phyloP scores from a whole-genome alignment of 495 filamentous ascomycete species.

The Aspergillus olivimuriae region DNA sequence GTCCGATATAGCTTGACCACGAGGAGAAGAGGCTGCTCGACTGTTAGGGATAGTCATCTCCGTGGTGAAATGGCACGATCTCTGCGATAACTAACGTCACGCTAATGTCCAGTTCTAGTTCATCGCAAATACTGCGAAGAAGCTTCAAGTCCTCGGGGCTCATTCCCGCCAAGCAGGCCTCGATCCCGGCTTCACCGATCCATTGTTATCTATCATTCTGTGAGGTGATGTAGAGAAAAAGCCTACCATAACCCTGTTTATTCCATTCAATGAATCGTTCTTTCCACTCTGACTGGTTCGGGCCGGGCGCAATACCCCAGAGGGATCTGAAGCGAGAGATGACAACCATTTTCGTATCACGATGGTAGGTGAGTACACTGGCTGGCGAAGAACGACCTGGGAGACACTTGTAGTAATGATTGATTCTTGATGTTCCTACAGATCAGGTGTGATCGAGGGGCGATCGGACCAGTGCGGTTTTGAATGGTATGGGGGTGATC shows the following conservation, averaged over 20 bases:
- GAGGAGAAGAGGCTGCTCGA: constrained; percentile 11
- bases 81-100: constrained; percentile 11
- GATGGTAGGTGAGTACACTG: too few species aligned
- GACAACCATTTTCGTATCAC: too few species aligned
- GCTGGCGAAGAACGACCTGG: too few species aligned
- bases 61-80: not conserved
- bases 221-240: not conserved
- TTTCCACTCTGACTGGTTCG: constrained; percentile 14
- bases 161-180: constrained; percentile 16
- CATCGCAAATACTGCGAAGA: constrained; percentile 15
- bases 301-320: constrained; percentile 19
- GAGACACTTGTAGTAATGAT: too few species aligned
- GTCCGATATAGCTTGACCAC: constrained; percentile 18
- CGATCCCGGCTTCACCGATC: constrained; percentile 12
- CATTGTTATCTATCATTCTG: too few species aligned
- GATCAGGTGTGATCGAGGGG: too few species aligned
- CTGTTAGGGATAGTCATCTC: not conserved
- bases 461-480: too few species aligned
- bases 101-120: constrained; percentile 17
- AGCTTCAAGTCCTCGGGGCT: constrained; percentile 6
- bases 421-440: too few species aligned
- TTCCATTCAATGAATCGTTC: constrained; percentile 17
- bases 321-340: constrained; percentile 12
- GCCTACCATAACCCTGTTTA: constrained; percentile 20
- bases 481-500: not conserved